Conservation (phyloP, 2,329 filamentous ascomycete species). For the Cryphonectria nitschkei region DNA sequence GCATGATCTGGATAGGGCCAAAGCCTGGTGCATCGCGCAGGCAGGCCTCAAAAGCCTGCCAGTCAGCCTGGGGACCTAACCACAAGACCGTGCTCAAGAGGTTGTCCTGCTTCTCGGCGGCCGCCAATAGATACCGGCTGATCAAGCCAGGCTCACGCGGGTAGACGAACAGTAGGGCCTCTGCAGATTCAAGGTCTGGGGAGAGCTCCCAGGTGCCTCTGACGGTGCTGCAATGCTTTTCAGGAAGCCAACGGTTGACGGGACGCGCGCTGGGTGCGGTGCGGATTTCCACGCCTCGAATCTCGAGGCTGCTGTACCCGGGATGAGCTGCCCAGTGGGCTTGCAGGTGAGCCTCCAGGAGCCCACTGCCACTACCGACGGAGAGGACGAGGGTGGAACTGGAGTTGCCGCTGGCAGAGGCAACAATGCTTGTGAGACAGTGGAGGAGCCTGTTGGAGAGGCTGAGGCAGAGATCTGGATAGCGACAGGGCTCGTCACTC, state of each 20-base stretch:
- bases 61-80: conserved; percentile 24
- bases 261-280: background rate
- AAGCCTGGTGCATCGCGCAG: conserved; percentile 3
- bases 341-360: conserved; percentile 25
- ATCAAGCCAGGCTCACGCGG: conserved; percentile 22
- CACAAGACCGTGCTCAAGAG: conserved; percentile 17
- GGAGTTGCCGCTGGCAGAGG: background rate
- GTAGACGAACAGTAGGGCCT: conserved; percentile 24
- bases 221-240: conserved; percentile 10
- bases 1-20: conserved; percentile 1
- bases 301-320: background rate
- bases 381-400: conserved; percentile 19
- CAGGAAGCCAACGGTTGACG: conserved; percentile 25
- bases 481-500: conserved; percentile 10
- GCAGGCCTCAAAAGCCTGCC: conserved; percentile 15
- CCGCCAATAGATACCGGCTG: conserved; percentile 12
- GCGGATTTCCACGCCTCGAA: conserved; percentile 23
- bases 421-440: conserved; percentile 15
- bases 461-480: conserved; percentile 25
- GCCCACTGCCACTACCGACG: conserved; percentile 27
- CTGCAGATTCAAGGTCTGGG: background rate
- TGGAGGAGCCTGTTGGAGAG: conserved; percentile 22
- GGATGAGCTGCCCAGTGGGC: conserved; percentile 1
- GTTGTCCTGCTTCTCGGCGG: background rate
- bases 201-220: conserved; percentile 26